A percentile compares a stretch with the other conserved stretches of the same genome.
Evolutionary conservation across 2,329 filamentous ascomycete genomes (phyloP).

Genomic region (Claviceps sp.): DNA sequence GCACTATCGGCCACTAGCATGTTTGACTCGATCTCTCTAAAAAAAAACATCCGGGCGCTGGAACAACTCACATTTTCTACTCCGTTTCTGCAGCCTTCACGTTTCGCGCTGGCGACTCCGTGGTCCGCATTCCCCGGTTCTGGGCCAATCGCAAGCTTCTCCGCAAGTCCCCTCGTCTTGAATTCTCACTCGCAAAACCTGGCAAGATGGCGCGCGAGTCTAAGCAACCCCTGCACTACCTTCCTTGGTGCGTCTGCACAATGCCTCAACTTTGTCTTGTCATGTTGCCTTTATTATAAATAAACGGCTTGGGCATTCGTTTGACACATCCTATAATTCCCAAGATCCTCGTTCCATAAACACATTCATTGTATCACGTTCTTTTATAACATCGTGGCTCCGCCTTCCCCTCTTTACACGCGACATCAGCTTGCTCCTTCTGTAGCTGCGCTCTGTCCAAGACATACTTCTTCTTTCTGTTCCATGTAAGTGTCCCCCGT

Average conservation of each 20-base stretch:
- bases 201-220: not conserved
- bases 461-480: not conserved
- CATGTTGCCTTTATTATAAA: too few relatives aligned
- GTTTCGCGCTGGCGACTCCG: not conserved
- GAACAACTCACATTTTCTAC: too few relatives aligned
- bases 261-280: too few relatives aligned
- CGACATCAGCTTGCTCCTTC: not conserved
- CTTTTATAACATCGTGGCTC: not conserved
- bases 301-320: too few relatives aligned
- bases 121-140: not conserved
- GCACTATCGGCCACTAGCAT: too few relatives aligned
- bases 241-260: not conserved
- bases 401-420: not conserved
- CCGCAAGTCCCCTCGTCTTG: not conserved
- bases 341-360: too few relatives aligned
- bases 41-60: too few relatives aligned
- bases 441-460: not conserved
- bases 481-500: too few relatives aligned
- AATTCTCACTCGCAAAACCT: too few relatives aligned
- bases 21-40: too few relatives aligned
- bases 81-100: not conserved
- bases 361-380: not conserved
- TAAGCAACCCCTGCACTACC: not conserved
- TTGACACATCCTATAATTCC: too few relatives aligned
- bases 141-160: slow-evolving; percentile 7